Percentiles rank a stretch among this genome's conserved stretches.
Conservation (phyloP, 2,329 filamentous ascomycete species). For the Didymella glomerata region DNA sequence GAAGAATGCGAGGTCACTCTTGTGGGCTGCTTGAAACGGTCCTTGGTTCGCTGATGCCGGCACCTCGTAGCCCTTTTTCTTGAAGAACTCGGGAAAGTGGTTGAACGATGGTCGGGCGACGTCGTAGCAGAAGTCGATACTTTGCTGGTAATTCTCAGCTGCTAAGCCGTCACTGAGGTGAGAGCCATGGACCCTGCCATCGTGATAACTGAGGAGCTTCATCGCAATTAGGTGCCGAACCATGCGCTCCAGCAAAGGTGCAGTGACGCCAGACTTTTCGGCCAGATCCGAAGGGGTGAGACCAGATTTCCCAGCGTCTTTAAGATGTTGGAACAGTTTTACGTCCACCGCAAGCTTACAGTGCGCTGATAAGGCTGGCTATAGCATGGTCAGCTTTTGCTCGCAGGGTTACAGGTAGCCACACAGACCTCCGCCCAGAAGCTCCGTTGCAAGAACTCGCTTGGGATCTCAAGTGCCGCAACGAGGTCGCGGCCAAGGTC, state of each 20-base stretch:
- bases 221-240: constrained; percentile 53
- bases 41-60: constrained; percentile 29
- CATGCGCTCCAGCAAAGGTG: constrained; percentile 41
- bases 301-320: constrained; percentile 36
- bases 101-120: constrained; percentile 37
- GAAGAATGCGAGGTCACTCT: constrained; percentile 49
- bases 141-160: constrained; percentile 48
- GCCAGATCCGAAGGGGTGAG: constrained; percentile 38
- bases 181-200: constrained; percentile 41
- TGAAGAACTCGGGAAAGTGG: constrained; percentile 25
- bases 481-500: constrained; percentile 49
- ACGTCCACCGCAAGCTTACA: constrained; percentile 51
- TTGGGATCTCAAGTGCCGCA: constrained; percentile 50
- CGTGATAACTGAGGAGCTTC: constrained; percentile 44
- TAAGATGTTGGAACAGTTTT: constrained; percentile 48
- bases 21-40: constrained; percentile 51
- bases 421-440: constrained; percentile 52
- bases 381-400: neutral
- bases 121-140: constrained; percentile 52
- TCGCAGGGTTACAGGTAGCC: neutral
- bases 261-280: constrained; percentile 41
- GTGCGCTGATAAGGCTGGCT: constrained; percentile 50
- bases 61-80: constrained; percentile 18
- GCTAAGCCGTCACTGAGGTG: constrained; percentile 47
- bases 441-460: constrained; percentile 49